Base-by-base conservation (phyloP, 768 basidiomycete genomes). In the Macrolepiota fuliginosa region DNA sequence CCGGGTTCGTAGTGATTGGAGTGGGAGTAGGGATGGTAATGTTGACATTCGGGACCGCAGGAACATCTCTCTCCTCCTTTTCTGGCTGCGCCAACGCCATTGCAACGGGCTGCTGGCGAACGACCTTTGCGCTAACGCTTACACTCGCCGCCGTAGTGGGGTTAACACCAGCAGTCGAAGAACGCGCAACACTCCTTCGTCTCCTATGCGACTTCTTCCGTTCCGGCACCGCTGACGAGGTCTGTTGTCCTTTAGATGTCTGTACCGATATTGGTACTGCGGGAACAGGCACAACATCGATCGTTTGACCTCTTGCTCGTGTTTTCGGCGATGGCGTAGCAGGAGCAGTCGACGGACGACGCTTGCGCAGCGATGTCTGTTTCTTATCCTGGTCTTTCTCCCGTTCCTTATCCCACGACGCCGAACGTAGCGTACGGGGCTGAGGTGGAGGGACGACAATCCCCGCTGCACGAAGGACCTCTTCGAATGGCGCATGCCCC, bases 401-500 rank as follows among this genome's bases (percentile, higher is more conserved):
- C 32, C 25, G 22, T 42, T 22, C 7, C 12, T 47, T 29, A 22
- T 13, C 24, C n/a, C 24, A 6, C 11, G 27, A 4, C 15, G 22
- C 15, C 19, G 58, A 35, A 3, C 32, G 19, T 2, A 45, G 17
- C 9, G 19, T 15, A 35, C 42, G 36, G 29, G 29, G 29, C 7
- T 32, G 29, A 51, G 37, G 56, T n/a, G 57, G 24, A 15, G 61
- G 68, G 5, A 69, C 39, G 17, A 59, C 57, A 19, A 78, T 62
- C 11, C 76, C 76, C 15, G 91, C 89, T 3, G 84, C 83, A 37
- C 79, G 75, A 40, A 94, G 82, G 17, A 94, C 85, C 35, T 83
- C 83, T 54, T 77, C 71, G 55, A 96, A 88, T 1, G 91, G 85
- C 0, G 87, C 85, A 66, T 97, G 94, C 3, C 83, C 84, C 47